Base-by-base conservation (phyloP, 73 alveolate species). In the Diophrys appendiculata region DNA sequence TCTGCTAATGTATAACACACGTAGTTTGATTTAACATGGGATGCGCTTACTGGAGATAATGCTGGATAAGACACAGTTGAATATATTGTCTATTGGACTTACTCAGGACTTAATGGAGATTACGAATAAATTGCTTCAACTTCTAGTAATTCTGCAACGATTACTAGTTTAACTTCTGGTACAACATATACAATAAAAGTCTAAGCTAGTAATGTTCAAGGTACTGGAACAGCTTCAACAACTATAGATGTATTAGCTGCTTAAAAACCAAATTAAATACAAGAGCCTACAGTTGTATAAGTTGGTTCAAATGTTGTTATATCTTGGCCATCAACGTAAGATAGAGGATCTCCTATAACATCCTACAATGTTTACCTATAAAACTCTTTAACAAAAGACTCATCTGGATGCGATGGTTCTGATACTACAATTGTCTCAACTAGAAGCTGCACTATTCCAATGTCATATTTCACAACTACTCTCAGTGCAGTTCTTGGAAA, bases 321-420 rank as follows among this genome's bases (percentile, higher is more conserved):
- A 25, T 28, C 31, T 52, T 84, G 92, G 92, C 22, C 72, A 13
- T 73, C 87, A n/a, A 87, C 92, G 5, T 29, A 33, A 65, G 52
- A 54, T 25, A 70, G 82, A 28, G 92, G 87, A 24, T 23, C 65
- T 68, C 18, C 79, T 0, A 65, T 84, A 24, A 52, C 81, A 11
- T 33, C 78, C 29, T 84, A 84, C 74, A 53, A 11, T 8, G 43
- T 84, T 28, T 24, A 14, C 24, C 52, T 84, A 26, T 28, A 29
- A 53, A 26, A 65, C 35, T 8, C 54, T 8, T 72, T n/a, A n/a
- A n/a, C n/a, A n/a, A n/a, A n/a, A n/a, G n/a, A n/a, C n/a, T n/a
- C n/a, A n/a, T n/a, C n/a, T n/a, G n/a, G n/a, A n/a, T 82, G 90
- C 29, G 71, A 82, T 74, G 90, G 90, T 1, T n/a, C 76, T 1